Evolutionary conservation across 2,329 filamentous ascomycete species (phyloP), one percentile per base, ranked within the genome.

Genomic region (Xylaria sp.): DNA sequence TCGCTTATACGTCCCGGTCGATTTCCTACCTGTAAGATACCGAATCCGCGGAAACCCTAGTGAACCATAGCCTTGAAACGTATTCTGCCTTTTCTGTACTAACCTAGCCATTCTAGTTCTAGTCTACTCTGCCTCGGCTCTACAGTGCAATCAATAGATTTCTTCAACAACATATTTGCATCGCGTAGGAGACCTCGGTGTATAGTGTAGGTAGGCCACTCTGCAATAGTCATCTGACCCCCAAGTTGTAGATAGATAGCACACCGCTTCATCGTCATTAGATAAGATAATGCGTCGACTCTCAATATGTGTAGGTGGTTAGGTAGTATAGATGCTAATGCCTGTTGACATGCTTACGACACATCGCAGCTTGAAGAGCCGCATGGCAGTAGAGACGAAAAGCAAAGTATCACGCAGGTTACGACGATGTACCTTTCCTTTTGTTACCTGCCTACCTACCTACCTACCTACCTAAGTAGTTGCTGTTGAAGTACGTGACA

Each of bases 281-380:
- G 20, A 23, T 36, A 15, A 15, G 52, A 10, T 23, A 20, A 8
- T 34, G 32, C 30, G 32, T 36, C 32, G n/a, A 55, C 18, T 23
- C 32, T 8, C 18, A 30, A 55, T 36, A 55, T 30, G 30, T 36
- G 52, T 36, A 36, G 25, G 25, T 39, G 36, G 36, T 39, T 52
- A 52, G 48, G 48, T 32, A 4, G 48, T 52, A 52, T 52, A 8
- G 48, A 52, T 15, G 8, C 48, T 52, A 63, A 60, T 60, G 56
- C 56, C 60, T 18, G 48, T 67, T 67, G 60, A 67, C 48, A 48
- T 63, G 65, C 55, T 50, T 30, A 18, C 41, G 20, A 60, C 25
- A 25, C 25, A 43, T 56, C 46, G 46, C 39, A 32, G 28, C 46
- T 48, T 30, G 15, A 56, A 56, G 65, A 67, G 65, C 65, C 60